Base-by-base conservation (phyloP, 257 asterid species). In the Rubia yunnanensis region DNA sequence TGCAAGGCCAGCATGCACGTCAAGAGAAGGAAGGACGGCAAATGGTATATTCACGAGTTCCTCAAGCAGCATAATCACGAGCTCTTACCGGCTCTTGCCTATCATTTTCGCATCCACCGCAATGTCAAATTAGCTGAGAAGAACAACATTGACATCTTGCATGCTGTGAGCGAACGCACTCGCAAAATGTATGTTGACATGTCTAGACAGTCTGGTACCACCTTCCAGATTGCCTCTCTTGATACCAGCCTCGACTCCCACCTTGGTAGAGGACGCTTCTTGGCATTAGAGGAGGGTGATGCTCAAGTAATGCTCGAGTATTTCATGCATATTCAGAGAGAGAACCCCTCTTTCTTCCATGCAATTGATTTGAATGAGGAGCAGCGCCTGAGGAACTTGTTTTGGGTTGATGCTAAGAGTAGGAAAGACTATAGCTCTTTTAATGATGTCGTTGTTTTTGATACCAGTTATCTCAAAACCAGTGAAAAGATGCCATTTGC, bases 1-100 rank as follows among this genome's bases (percentile, higher is more conserved):
- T 92, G 99, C 76, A 92, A 92, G 72, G 99, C 97, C 35, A 92
- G 95, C 74, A 92, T 92, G 96, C 98, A 92, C 68, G 98, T 88
- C 4, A 92, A 92, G 83, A 86, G 90, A 78, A 88, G 80, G 64
- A 77, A 88, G 72, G 98, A 85, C 39, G 96, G 98, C 50, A 92
- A 92, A 70, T 92, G 98, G 98, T 88, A 84, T 63, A 75, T 92
- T 73, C 96, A 92, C 67, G 98, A 92, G 74, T 84, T 92, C 70
- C 52, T 92, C 67, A 92, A 87, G 83, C 95, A 85, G 52, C 98
- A 92, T 78, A 92, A 92, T 80, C 98, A 92, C 26, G 99, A 89
- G 79, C 97, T 92, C 68, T 79, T 92, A 71, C 99, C 97, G 49
- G 99, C 99, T 57, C 76, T 92, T 66, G 99, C 97, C 0, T 92